Percentiles rank a stretch among this genome's conserved stretches.
Conservation (phyloP, 2,329 filamentous ascomycete species). For the Cercospora zeae-maydis region DNA sequence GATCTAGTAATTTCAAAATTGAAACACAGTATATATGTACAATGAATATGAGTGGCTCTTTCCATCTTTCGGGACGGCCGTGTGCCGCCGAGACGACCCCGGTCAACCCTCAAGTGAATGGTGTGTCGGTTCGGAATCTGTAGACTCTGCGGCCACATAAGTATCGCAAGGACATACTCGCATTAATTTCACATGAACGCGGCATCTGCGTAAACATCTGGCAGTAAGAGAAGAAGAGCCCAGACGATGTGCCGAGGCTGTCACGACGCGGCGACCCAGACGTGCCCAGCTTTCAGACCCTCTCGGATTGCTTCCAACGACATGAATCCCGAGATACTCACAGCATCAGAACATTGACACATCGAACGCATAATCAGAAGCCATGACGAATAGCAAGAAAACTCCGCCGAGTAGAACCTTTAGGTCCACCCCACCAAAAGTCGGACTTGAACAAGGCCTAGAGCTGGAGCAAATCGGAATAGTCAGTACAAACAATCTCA, state of each 20-base stretch:
- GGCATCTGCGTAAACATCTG: background rate
- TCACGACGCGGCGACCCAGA: background rate
- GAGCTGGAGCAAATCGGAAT: slow-evolving; percentile 1
- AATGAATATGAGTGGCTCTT: background rate
- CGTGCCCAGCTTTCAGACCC: background rate
- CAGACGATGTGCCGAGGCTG: background rate
- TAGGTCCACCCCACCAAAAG: slow-evolving; percentile 1
- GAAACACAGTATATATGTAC: background rate
- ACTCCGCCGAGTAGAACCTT: background rate
- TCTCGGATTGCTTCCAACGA: background rate
- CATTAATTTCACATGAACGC: background rate
- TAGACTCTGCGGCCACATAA: background rate
- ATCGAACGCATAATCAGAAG: background rate
- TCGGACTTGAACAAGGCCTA: slow-evolving; percentile 9
- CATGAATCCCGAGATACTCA: background rate
- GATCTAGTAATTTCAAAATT: slow-evolving; percentile 4
- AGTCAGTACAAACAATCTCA: background rate
- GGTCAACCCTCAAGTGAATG: background rate
- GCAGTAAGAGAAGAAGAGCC: background rate
- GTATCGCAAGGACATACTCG: background rate
- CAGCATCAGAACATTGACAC: background rate
- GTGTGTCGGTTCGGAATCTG: background rate
- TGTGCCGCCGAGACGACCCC: background rate
- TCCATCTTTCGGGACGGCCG: background rate
- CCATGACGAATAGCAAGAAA: background rate